phyloP scores from a whole-genome alignment of 495 filamentous ascomycete species.

The Penicillium turbatum region DNA sequence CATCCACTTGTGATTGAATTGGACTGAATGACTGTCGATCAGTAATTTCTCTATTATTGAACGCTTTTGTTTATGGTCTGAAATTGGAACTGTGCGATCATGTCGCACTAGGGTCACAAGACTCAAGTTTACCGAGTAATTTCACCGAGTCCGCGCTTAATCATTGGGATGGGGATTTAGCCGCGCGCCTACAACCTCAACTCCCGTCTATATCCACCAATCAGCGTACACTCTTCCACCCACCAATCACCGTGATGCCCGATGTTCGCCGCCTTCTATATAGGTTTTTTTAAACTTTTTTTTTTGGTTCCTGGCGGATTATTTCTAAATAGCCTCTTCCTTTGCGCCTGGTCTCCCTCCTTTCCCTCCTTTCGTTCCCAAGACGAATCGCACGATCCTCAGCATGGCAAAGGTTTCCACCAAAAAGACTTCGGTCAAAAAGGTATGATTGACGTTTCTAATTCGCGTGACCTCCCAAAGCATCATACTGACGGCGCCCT shows the following conservation, averaged over 20 bases:
- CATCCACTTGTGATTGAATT: too few relatives aligned
- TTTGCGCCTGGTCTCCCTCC: constrained; percentile 3
- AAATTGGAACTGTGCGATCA: too few relatives aligned
- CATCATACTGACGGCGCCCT: constrained; percentile 10
- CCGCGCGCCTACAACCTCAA: neutral
- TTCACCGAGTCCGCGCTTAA: neutral
- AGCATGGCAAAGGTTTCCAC: constrained; percentile 35
- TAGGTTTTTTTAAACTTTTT: constrained; percentile 31
- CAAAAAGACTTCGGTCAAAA: constrained; percentile 35
- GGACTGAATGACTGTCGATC: too few relatives aligned
- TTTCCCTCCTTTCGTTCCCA: neutral
- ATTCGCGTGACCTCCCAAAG: neutral
- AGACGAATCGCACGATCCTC: neutral
- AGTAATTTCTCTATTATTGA: too few relatives aligned
- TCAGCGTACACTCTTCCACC: neutral
- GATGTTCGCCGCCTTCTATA: constrained; percentile 25
- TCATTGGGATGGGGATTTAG: neutral
- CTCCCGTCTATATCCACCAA: neutral
- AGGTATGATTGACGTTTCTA: constrained; percentile 26
- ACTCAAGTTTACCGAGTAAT: too few relatives aligned
- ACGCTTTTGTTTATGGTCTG: too few relatives aligned
- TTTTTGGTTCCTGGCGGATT: constrained; percentile 27
- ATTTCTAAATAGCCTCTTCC: constrained; percentile 7
- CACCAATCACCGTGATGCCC: constrained; percentile 21
- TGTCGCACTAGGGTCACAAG: too few relatives aligned